Evolutionary conservation across 2,329 filamentous ascomycete species (phyloP).

Genomic region (Exophiala viscosa): DNA sequence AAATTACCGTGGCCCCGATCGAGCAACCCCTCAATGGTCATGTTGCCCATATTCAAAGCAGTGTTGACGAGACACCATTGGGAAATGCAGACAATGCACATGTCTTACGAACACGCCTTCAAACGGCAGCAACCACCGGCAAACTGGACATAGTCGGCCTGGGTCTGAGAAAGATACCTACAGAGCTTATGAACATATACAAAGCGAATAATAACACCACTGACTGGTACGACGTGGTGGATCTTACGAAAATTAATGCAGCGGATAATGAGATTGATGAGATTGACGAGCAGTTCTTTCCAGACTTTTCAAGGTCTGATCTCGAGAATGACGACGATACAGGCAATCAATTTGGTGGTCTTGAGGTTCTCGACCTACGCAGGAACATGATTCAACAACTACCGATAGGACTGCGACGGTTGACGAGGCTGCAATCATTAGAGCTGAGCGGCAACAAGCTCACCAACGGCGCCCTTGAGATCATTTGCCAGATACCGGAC

Average conservation of each 20-base stretch:
- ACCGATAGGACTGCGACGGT: constrained; percentile 69
- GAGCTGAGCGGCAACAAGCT: constrained; percentile 85
- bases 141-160: constrained; percentile 85
- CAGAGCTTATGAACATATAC: constrained; percentile 87
- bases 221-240: constrained; percentile 88
- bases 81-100: constrained; percentile 60
- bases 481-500: constrained; percentile 67
- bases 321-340: constrained; percentile 62
- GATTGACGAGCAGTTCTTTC: constrained; percentile 72
- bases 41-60: too few species aligned
- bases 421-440: constrained; percentile 71
- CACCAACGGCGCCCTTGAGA: constrained; percentile 65
- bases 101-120: constrained; percentile 69
- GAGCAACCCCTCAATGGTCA: too few species aligned
- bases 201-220: constrained; percentile 61
- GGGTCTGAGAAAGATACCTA: constrained; percentile 72
- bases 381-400: constrained; percentile 72
- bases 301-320: constrained; percentile 59
- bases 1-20: too few species aligned
- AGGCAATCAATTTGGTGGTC: constrained; percentile 73
- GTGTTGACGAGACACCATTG: constrained; percentile 49
- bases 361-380: constrained; percentile 81
- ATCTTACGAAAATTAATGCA: constrained; percentile 76
- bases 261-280: constrained; percentile 83
- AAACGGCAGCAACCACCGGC: constrained; percentile 70